Conservation (phyloP, 768 basidiomycete species). For the Galerina marginata region DNA sequence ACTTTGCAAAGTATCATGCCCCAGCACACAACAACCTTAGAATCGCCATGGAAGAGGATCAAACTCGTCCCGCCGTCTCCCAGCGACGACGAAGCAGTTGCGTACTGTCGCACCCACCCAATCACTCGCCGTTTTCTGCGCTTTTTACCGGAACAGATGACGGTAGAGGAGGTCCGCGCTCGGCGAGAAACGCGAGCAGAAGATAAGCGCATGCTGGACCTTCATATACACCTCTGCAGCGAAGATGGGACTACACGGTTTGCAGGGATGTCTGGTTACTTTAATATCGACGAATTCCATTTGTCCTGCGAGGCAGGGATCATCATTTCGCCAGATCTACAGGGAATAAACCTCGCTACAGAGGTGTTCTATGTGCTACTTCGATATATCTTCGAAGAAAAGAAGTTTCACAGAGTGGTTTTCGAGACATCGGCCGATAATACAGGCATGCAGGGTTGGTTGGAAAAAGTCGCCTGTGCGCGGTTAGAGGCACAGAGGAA, state of each 20-base stretch:
- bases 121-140: constrained; percentile 41
- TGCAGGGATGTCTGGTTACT: constrained; percentile 43
- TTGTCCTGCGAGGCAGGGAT: constrained; percentile 49
- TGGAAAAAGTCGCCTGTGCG: constrained; percentile 46
- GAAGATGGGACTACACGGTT: constrained; percentile 33
- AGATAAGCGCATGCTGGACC: constrained; percentile 38
- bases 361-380: constrained; percentile 48
- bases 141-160: constrained; percentile 41
- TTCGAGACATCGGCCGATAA: constrained; percentile 50
- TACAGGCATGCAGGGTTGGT: constrained; percentile 49
- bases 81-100: constrained; percentile 40
- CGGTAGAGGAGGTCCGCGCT: constrained; percentile 39
- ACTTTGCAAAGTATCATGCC: constrained; percentile 26
- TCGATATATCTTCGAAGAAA: constrained; percentile 46
- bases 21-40: constrained; percentile 31
- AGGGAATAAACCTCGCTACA: constrained; percentile 46
- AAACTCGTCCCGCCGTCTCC: constrained; percentile 38
- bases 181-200: constrained; percentile 40
- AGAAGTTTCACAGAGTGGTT: constrained; percentile 44
- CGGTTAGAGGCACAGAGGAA: constrained; percentile 43
- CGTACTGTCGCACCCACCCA: constrained; percentile 44
- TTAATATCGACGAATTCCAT: constrained; percentile 41
- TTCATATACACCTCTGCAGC: constrained; percentile 39
- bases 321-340: constrained; percentile 39
- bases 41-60: constrained; percentile 41